phyloP scores from a whole-genome alignment of 176 grass and related monocot genomes.

The Paspalum notatum region DNA sequence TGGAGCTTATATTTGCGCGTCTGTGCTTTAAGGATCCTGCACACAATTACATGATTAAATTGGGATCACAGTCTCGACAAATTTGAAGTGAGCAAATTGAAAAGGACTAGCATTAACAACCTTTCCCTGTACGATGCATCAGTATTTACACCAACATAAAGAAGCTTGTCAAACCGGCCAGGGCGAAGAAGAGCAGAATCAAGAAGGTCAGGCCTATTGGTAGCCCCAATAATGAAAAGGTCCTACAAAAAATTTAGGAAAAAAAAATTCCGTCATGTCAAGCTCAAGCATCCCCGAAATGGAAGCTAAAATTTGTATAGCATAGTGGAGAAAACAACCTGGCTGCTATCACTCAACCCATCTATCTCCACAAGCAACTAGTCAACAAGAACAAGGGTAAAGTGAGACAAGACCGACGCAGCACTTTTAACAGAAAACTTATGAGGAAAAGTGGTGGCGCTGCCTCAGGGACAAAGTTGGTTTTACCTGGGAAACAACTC shows the following conservation, averaged over 20 bases:
- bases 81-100: conserved; percentile 19
- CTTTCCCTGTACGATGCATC: conserved; percentile 87
- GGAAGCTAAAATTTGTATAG: not conserved
- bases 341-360: conserved; percentile 87
- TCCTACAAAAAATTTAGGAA: conserved; percentile 55
- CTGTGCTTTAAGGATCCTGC: conserved; percentile 92
- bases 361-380: conserved; percentile 99
- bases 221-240: conserved; percentile 96
- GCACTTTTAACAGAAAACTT: conserved; percentile 1
- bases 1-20: conserved; percentile 91
- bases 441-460: not conserved
- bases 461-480: not conserved
- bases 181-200: conserved; percentile 91
- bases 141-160: conserved; percentile 90
- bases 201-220: conserved; percentile 94
- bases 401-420: conserved; percentile 24
- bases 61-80: not conserved
- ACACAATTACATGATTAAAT: conserved; percentile 6
- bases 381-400: conserved; percentile 23
- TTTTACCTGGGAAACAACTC: conserved; percentile 93
- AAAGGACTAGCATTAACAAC: conserved; percentile 37
- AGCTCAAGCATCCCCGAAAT: conserved; percentile 33
- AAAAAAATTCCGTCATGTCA: conserved; percentile 25
- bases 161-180: conserved; percentile 94
- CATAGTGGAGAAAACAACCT: conserved; percentile 55